Evolutionary conservation across 305 asterid genomes (phyloP), one percentile per base, ranked within the genome.

Genomic region (Fraxinus albicans): DNA sequence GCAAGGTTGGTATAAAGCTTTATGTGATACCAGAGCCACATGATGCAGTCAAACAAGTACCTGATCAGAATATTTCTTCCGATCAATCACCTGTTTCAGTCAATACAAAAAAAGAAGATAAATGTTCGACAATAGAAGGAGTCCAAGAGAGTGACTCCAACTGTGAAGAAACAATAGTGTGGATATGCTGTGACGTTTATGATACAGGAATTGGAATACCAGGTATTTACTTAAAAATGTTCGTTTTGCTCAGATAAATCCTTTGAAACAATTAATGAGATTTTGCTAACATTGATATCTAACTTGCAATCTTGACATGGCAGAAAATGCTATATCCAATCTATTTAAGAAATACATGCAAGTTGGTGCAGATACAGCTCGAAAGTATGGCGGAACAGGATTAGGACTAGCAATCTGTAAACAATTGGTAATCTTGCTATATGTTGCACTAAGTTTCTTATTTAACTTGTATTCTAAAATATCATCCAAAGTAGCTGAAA

Each of bases 331-430:
- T 80, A 89, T 91, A 67, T 92, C 96, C 2, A 90, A 92, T 76
- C 85, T 95, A 21, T 95, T 95, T 84, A 95, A 94, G 94, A 95
- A 91, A 85, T 95, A 92, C 91, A 95, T 95, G 98, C 98, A 95
- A 95, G 98, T 83, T 81, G 96, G 96, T 50, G 91, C 97, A 21
- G 98, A 95, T 82, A 95, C 98, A 74, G 98, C 97, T 78, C 89
- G 98, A 29, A 95, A 95, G 88, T 95, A 95, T 80, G 98, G 98
- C n/a, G 98, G 98, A 79, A 95, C 98, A 2, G 98, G 98, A 83
- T 88, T 95, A 79, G 98, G 98, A 87, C 92, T 95, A 5, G 98
- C 98, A 47, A 95, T 95, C 79, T 94, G 98, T 80, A 95, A 95
- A 85, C 98, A 95, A 69, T 81, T 94, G 97, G 99, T 95, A 93